phyloP scores from a whole-genome alignment of 148 eudicot species.

The Nepenthes mirabilis region DNA sequence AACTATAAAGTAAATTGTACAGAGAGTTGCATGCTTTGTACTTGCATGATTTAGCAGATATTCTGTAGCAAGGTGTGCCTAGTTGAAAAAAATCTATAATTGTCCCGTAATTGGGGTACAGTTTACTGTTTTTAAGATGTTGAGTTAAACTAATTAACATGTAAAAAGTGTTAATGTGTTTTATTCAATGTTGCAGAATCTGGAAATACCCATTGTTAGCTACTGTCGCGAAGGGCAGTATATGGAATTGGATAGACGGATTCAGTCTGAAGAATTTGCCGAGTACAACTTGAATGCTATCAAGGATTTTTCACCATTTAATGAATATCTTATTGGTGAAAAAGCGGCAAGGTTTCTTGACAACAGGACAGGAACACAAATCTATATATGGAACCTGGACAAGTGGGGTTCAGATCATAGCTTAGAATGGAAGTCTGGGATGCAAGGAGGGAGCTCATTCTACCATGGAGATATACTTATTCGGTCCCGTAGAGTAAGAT shows the following conservation, averaged over 20 bases:
- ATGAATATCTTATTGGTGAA: slow-evolving; percentile 70
- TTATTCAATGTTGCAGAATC: slow-evolving; percentile 25
- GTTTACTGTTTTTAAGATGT: background rate
- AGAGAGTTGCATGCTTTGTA: too few species aligned
- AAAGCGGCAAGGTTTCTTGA: slow-evolving; percentile 35
- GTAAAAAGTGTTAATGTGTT: background rate
- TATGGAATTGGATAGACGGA: slow-evolving; percentile 48
- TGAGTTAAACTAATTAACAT: background rate
- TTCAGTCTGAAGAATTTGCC: slow-evolving; percentile 38
- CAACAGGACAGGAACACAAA: slow-evolving; percentile 53
- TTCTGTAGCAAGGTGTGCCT: too few species aligned
- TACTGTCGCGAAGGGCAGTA: slow-evolving; percentile 33
- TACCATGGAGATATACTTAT: slow-evolving; percentile 55
- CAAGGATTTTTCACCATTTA: slow-evolving; percentile 60
- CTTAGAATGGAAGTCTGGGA: slow-evolving; percentile 43
- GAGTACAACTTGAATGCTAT: slow-evolving; percentile 42
- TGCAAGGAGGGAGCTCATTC: slow-evolving; percentile 36
- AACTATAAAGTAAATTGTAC: too few species aligned
- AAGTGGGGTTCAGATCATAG: slow-evolving; percentile 58
- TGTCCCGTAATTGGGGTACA: too few species aligned
- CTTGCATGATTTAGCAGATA: too few species aligned
- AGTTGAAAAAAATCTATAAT: too few species aligned
- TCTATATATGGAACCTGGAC: slow-evolving; percentile 69
- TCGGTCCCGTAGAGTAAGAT: slow-evolving; percentile 53
- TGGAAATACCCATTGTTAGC: slow-evolving; percentile 66